Evolutionary conservation across 2,329 filamentous ascomycete genomes (phyloP).

Genomic region (Rachicladosporium sp.): DNA sequence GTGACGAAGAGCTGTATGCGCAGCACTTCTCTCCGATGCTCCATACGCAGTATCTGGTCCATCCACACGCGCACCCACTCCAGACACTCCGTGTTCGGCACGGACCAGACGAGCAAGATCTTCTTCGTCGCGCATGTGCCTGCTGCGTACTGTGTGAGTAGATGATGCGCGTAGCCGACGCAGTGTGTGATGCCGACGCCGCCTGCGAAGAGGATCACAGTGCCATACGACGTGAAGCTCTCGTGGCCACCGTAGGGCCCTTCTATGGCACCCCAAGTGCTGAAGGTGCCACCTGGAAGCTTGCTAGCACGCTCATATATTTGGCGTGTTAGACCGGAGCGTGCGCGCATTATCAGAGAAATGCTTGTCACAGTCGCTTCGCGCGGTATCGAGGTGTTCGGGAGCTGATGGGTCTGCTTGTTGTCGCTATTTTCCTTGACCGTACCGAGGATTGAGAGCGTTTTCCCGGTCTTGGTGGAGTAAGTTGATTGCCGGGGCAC

Average conservation of each 20-base stretch:
- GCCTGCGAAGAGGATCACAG: conserved; percentile 65
- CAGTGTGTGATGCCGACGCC: conserved; percentile 74
- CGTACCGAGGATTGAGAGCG: conserved; percentile 1
- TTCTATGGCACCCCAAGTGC: conserved; percentile 56
- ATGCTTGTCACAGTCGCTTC: conserved; percentile 36
- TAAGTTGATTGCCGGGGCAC: conserved; percentile 5
- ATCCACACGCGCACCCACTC: conserved; percentile 55
- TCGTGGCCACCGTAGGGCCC: conserved; percentile 66
- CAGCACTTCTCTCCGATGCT: conserved; percentile 46
- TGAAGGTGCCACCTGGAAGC: conserved; percentile 48
- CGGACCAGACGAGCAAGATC: conserved; percentile 65
- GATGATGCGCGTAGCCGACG: conserved; percentile 60
- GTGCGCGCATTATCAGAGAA: conserved; percentile 59
- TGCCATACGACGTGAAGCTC: conserved; percentile 61
- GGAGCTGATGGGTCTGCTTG: conserved; percentile 7
- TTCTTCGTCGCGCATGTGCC: conserved; percentile 60
- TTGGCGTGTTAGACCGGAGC: conserved; percentile 60
- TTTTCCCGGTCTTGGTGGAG: conserved; percentile 7
- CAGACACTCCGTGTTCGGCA: conserved; percentile 56
- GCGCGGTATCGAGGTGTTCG: conserved; percentile 14
- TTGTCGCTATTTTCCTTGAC: background rate
- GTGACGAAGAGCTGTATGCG: conserved; percentile 52
- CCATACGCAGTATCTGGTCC: conserved; percentile 50
- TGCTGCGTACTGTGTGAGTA: conserved; percentile 55
- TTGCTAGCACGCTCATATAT: conserved; percentile 56